Evolutionary conservation across 164 flowering plant species (phyloP), one percentile per base, ranked within the genome.

Genomic region (Protea cynaroides): DNA sequence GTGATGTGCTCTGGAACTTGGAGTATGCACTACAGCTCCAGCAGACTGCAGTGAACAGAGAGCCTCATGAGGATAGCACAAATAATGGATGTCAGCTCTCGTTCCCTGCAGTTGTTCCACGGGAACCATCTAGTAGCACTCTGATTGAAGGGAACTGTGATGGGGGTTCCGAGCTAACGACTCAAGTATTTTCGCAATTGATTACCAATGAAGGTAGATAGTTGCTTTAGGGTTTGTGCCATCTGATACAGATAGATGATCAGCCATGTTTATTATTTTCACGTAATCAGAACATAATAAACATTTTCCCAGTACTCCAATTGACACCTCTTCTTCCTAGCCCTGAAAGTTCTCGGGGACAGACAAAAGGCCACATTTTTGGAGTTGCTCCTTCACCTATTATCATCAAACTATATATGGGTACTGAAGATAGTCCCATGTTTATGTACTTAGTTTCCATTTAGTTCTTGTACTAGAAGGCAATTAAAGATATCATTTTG

Each of bases 1-100:
- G 95, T 53, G 91, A 88, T 72, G 95, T 88, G 34, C 55, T 88
- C 53, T 88, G 95, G 95, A 88, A 86, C 49, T 72, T 88, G 78
- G 95, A 86, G 60, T 61, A 84, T 59, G 77, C 72, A 25, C 79
- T 86, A 65, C 91, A 84, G 73, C 86, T 88, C 61, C 86, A 88
- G 29, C 85, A 83, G 63, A 75, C 69, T 46, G 80, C 72, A 34
- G 59, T 68, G n/a, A 58, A 43, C 54, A 66, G 69, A 59, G 77
- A 72, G 61, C 61, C 75, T n/a, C 69, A 36, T 1, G 80, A 67
- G 50, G 70, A 65, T 21, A 58, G 62, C 50, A 65, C 62, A 19
- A 58, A 15, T 18, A 29, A 65, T 38, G 72, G 34, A 47, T n/a
- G 64, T 1, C 75, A 66, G 43, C 63, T 65, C 23, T 59, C 78